These are phyloP conservation scores for Hemisphaericaspora subhashii DNA, from an alignment of 1,139 yeast genomes.

Conservation along the genomic window DNA sequence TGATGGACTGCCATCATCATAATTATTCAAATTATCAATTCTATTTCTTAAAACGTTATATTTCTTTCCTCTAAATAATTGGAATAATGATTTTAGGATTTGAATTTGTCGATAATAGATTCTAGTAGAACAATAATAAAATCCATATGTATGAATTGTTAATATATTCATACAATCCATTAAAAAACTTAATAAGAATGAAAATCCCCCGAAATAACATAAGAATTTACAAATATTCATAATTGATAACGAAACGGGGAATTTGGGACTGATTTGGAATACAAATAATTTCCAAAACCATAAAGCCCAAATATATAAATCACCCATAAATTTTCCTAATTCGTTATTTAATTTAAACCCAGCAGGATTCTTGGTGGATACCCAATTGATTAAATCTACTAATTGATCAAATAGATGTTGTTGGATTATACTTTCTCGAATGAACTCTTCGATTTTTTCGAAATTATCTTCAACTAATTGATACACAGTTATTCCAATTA, in stretches of 20 bases:
- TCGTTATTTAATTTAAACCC: slow-evolving; percentile 92
- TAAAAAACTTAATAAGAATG: slow-evolving; percentile 64
- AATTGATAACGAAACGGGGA: neutral
- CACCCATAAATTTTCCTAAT: slow-evolving; percentile 83
- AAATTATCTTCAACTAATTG: slow-evolving; percentile 49
- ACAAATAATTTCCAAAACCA: slow-evolving; percentile 55
- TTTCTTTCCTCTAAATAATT: slow-evolving; percentile 87
- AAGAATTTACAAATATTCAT: slow-evolving; percentile 18
- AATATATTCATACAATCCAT: slow-evolving; percentile 65
- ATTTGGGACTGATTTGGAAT: neutral
- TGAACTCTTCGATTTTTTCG: slow-evolving; percentile 28
- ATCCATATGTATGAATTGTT: slow-evolving; percentile 72
- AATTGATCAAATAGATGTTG: slow-evolving; percentile 35
- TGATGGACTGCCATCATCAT: slow-evolving; percentile 47
- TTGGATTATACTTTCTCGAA: slow-evolving; percentile 39
- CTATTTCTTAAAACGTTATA: slow-evolving; percentile 80
- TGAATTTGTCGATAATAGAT: slow-evolving; percentile 75
- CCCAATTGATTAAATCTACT: slow-evolving; percentile 60
- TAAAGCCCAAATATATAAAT: slow-evolving; percentile 81
- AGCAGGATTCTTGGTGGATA: slow-evolving; percentile 82
- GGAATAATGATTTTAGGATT: slow-evolving; percentile 71
- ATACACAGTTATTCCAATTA: slow-evolving; percentile 68
- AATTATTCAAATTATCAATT: slow-evolving; percentile 58
- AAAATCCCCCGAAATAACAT: slow-evolving; percentile 59
- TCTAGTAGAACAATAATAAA: slow-evolving; percentile 76